A percentile compares a stretch with the other conserved stretches of the same genome.
These are phyloP conservation scores for Ambrosiella beaveri DNA, from an alignment of 2,329 filamentous ascomycete genomes.

Conservation along the genomic window DNA sequence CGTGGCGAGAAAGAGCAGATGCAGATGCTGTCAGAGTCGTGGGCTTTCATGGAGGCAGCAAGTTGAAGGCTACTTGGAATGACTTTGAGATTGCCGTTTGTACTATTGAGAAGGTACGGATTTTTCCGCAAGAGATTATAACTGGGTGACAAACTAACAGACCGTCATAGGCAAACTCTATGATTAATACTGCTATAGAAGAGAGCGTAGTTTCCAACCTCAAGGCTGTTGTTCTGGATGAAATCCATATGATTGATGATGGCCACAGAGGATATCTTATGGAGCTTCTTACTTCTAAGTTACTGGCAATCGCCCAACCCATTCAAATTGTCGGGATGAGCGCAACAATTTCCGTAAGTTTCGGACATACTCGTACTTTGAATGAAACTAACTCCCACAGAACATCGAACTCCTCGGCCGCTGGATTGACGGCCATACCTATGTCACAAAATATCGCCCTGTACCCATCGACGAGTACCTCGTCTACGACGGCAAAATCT, in stretches of 20 bases:
- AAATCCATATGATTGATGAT: constrained; percentile 70
- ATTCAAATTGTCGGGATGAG: constrained; percentile 67
- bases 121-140: not conserved
- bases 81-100: constrained; percentile 66
- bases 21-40: constrained; percentile 46
- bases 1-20: constrained; percentile 38
- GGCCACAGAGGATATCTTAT: constrained; percentile 58
- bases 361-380: not conserved
- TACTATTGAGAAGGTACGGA: constrained; percentile 52
- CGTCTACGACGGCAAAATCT: constrained; percentile 53
- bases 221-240: constrained; percentile 53
- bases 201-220: constrained; percentile 49
- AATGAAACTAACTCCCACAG: constrained; percentile 21
- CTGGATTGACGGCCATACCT: constrained; percentile 56
- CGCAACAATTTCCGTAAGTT: constrained; percentile 50
- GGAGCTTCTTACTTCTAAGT: constrained; percentile 56
- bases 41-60: constrained; percentile 60
- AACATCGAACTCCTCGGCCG: constrained; percentile 51
- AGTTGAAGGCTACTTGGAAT: constrained; percentile 46
- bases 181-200: constrained; percentile 57
- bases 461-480: constrained; percentile 62
- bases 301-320: constrained; percentile 48
- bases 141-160: constrained; percentile 2
- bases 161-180: constrained; percentile 44
- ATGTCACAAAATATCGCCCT: constrained; percentile 55